phyloP scores from a whole-genome alignment of 371 early-diverging fungal genomes.

The Funneliformis caledonium region DNA sequence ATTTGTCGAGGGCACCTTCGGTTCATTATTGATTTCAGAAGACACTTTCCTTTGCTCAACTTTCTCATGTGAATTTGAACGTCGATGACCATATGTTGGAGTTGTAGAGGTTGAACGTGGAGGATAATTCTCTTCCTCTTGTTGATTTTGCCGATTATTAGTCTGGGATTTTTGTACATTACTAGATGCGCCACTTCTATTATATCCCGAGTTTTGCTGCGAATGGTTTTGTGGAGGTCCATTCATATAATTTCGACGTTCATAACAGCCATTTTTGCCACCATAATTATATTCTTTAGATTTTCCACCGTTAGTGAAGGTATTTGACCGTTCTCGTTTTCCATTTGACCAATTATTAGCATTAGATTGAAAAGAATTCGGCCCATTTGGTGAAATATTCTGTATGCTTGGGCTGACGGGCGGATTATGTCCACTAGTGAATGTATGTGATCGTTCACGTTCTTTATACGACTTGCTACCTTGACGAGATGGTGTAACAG shows the following conservation, averaged over 20 bases:
- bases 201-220: neutral
- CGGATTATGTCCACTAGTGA: slow-evolving; percentile 12
- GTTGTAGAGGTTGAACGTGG: slow-evolving; percentile 9
- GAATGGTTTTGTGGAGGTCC: neutral
- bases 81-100: slow-evolving; percentile 6
- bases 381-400: neutral
- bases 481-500: neutral
- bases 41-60: neutral
- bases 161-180: neutral
- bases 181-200: neutral
- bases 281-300: neutral
- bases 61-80: neutral
- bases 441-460: slow-evolving; percentile 18
- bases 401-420: neutral
- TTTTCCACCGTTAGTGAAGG: neutral
- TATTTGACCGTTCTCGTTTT: neutral
- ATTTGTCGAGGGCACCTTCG: neutral
- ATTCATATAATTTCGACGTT: neutral
- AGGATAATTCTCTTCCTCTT: slow-evolving; percentile 13
- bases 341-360: neutral
- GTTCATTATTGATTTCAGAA: neutral
- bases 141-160: neutral
- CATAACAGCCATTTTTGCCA: neutral
- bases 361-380: neutral
- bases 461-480: neutral